Base-by-base conservation (phyloP, 176 grass and related monocot genomes). In the Saccharum officinarum region DNA sequence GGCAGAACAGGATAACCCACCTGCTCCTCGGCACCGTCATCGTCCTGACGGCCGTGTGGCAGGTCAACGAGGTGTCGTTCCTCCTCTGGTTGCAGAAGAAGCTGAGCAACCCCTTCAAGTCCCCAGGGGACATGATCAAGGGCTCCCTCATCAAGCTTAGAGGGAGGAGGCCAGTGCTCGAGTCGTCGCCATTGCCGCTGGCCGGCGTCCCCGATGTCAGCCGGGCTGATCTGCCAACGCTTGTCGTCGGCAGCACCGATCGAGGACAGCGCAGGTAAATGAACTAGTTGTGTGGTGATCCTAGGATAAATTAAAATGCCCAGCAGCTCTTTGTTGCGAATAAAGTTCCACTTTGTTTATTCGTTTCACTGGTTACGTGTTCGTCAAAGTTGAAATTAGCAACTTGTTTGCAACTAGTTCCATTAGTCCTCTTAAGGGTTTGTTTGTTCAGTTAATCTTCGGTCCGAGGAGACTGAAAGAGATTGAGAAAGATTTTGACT, bases 1-100 rank as follows among this genome's bases (percentile, higher is more conserved):
- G 81, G 76, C 89, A 91, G 89, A 91, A 91, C 89, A 75, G 10
- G 85, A 69, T 91, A 47, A 91, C 89, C 16, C 89, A 87, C 89
- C 38, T 87, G n/a, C 85, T 91, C 8, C 85, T 91, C 39, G 85
- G 85, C n/a, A 25, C 76, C 1, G 70, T 87, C 40, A 87, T 91
- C 10, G 69, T 91, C 13, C 31, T 91, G 80, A 87, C 85, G 1
- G 89, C 85, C 11, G 81, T 69, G 80, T 87, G 85, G 89, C 89
- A 91, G 54, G 78, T 91, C 45, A 87, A 84, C 49, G 76, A 87
- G 84, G 81, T 91, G 62, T 91, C 81, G 1, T 87, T 91, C 76
- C 85, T 91, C 38, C 85, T 91, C 12, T 73, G 69, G 16, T 40
- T 80, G 69, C 60, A 87, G 47, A 69, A 4, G 3, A 91, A 91